Evolutionary conservation across 495 filamentous ascomycete genomes (phyloP).

Genomic region (Aspergillus mulundensis): DNA sequence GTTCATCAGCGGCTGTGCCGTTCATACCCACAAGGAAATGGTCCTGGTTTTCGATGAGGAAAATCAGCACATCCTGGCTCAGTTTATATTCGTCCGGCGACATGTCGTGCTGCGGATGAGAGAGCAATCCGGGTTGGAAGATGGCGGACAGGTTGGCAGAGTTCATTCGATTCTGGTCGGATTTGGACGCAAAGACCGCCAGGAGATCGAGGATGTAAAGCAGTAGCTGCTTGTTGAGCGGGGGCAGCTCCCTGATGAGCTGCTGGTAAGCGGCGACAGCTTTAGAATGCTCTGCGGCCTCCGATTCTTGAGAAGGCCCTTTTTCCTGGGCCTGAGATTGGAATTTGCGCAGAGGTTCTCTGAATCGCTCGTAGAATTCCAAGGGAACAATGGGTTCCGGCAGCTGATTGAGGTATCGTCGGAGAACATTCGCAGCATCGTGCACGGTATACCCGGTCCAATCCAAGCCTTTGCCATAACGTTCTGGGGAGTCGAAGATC

Average conservation of each 20-base stretch:
- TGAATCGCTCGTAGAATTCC: slow-evolving; percentile 87
- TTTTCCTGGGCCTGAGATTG: slow-evolving; percentile 57
- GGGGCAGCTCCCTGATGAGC: slow-evolving; percentile 87
- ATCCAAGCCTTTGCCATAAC: slow-evolving; percentile 93
- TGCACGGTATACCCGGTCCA: slow-evolving; percentile 99
- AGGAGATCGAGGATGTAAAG: slow-evolving; percentile 97
- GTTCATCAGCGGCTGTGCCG: slow-evolving; percentile 82
- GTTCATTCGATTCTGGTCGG: slow-evolving; percentile 94
- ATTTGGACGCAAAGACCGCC: slow-evolving; percentile 96
- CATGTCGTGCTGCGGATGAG: slow-evolving; percentile 94
- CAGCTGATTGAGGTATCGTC: slow-evolving; percentile 90
- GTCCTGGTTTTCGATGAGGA: slow-evolving; percentile 94
- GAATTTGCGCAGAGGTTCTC: slow-evolving; percentile 75
- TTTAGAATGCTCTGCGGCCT: slow-evolving; percentile 66
- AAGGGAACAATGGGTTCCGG: slow-evolving; percentile 94
- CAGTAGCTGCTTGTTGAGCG: slow-evolving; percentile 89
- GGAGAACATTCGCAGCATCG: slow-evolving; percentile 94
- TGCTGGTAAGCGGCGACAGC: slow-evolving; percentile 83
- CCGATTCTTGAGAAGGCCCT: slow-evolving; percentile 23
- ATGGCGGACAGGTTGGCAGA: slow-evolving; percentile 94
- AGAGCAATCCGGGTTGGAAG: slow-evolving; percentile 94
- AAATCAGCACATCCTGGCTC: slow-evolving; percentile 96
- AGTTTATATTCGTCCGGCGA: slow-evolving; percentile 86
- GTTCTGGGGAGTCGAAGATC: slow-evolving; percentile 89
- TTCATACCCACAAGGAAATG: slow-evolving; percentile 92